Conservation (phyloP, 306 rosid genomes). For the Rosa multiflora region DNA sequence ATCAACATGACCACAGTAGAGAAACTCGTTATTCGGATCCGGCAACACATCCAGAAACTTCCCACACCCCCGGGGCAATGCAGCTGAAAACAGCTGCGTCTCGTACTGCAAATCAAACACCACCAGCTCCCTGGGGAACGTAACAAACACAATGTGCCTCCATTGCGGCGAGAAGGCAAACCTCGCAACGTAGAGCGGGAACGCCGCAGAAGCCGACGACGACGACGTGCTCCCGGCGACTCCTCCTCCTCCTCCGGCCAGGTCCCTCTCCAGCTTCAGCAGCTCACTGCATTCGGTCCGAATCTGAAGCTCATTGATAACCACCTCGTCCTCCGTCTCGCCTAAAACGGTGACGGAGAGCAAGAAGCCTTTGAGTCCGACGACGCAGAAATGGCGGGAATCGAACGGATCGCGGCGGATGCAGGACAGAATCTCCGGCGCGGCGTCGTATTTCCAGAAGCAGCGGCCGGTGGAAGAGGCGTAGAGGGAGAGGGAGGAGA, state of each 20-base stretch:
- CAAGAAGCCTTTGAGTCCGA: constrained; percentile 79
- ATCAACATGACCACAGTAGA: constrained; percentile 86
- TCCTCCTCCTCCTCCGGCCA: constrained; percentile 12
- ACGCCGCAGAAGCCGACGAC: constrained; percentile 57
- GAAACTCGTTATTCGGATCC: constrained; percentile 68
- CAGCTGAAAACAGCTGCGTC: constrained; percentile 47
- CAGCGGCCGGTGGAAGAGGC: constrained; percentile 65
- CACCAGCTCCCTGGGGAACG: constrained; percentile 86
- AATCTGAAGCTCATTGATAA: constrained; percentile 67
- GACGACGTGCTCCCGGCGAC: constrained; percentile 14
- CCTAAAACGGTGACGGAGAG: constrained; percentile 63
- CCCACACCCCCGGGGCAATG: constrained; percentile 86
- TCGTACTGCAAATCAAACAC: constrained; percentile 93
- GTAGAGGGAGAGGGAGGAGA: constrained; percentile 68
- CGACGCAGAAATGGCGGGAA: constrained; percentile 73
- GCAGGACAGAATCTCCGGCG: constrained; percentile 69
- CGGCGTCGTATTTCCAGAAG: constrained; percentile 84
- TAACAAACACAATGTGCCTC: constrained; percentile 68
- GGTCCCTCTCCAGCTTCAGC: constrained; percentile 68
- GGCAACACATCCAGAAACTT: constrained; percentile 88
- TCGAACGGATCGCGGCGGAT: constrained; percentile 91
- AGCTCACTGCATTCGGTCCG: constrained; percentile 55
- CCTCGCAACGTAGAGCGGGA: constrained; percentile 60
- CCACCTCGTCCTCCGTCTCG: constrained; percentile 56
- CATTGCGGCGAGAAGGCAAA: constrained; percentile 75